Conservation (phyloP, 2,329 filamentous ascomycete species). For the Scopulariopsis brevicaulis region DNA sequence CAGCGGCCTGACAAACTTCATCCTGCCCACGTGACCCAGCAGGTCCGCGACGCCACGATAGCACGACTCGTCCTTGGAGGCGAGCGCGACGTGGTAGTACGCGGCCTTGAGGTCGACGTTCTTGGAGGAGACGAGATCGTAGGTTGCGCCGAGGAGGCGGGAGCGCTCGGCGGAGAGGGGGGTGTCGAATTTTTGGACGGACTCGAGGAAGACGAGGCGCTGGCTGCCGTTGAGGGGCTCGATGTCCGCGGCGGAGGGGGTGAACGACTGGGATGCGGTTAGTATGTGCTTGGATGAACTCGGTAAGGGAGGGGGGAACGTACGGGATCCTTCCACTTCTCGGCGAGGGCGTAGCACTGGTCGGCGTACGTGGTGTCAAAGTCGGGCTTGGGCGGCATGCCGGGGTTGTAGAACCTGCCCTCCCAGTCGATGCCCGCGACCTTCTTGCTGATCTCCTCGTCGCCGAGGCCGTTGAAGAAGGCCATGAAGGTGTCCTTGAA, state of each 20-base stretch:
- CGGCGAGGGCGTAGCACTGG: conserved; percentile 69
- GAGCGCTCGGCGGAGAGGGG: conserved; percentile 55
- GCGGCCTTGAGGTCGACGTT: conserved; percentile 81
- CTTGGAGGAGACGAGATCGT: conserved; percentile 60
- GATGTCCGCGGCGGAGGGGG: conserved; percentile 58
- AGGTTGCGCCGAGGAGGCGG: conserved; percentile 61
- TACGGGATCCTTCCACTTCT: conserved; percentile 63
- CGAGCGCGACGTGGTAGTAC: conserved; percentile 70
- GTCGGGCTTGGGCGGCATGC: conserved; percentile 77
- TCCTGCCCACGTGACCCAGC: conserved; percentile 73
- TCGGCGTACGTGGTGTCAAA: conserved; percentile 86
- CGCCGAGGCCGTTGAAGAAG: conserved; percentile 62
- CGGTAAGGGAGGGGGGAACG: conserved; percentile 13
- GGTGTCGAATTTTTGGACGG: conserved; percentile 54
- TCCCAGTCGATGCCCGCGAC: conserved; percentile 79
- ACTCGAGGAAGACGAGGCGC: conserved; percentile 80
- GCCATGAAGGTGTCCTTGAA: conserved; percentile 82
- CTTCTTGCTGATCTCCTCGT: conserved; percentile 51
- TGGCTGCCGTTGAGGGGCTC: conserved; percentile 73
- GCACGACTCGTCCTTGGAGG: conserved; percentile 56
- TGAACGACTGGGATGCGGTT: conserved; percentile 35
- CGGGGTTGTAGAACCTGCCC: conserved; percentile 76
- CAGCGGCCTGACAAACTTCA: conserved; percentile 93
- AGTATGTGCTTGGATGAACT: neutral
- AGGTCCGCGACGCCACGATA: conserved; percentile 64